Percentiles rank a stretch among this genome's conserved stretches.
phyloP scores from a whole-genome alignment of 495 filamentous ascomycete species.

The Terfezia claveryi region DNA sequence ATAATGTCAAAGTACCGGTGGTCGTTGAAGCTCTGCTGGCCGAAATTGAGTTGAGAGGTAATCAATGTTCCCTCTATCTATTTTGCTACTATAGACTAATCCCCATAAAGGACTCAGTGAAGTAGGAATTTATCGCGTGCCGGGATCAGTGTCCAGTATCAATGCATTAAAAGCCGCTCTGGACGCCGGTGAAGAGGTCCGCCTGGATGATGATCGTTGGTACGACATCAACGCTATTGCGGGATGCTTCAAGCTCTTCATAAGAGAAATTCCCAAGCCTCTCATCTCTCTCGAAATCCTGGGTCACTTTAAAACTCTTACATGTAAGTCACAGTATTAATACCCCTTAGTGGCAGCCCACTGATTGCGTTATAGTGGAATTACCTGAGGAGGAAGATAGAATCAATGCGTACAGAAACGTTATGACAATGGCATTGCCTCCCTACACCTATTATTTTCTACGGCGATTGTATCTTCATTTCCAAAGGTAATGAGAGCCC shows the following conservation, averaged over 20 bases:
- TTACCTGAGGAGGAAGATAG: slow-evolving; percentile 18
- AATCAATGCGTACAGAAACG: slow-evolving; percentile 12
- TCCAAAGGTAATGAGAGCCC: slow-evolving; percentile 9
- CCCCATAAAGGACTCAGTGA: slow-evolving; percentile 12
- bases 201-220: slow-evolving; percentile 21
- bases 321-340: slow-evolving; percentile 4
- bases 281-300: slow-evolving; percentile 13
- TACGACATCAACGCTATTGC: slow-evolving; percentile 22
- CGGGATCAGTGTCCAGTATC: slow-evolving; percentile 19
- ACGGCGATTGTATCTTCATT: slow-evolving; percentile 19
- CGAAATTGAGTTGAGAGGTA: slow-evolving; percentile 21
- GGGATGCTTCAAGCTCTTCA: slow-evolving; percentile 20
- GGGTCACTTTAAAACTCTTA: slow-evolving; percentile 14
- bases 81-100: background rate
- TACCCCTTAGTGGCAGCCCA: background rate
- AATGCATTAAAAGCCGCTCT: slow-evolving; percentile 18
- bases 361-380: slow-evolving; percentile 9
- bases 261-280: slow-evolving; percentile 20
- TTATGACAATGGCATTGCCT: slow-evolving; percentile 13
- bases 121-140: slow-evolving; percentile 20
- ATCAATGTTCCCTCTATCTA: background rate
- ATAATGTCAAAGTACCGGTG: slow-evolving; percentile 19
- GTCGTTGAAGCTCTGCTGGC: slow-evolving; percentile 17
- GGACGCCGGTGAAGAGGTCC: slow-evolving; percentile 18
- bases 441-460: slow-evolving; percentile 18